phyloP scores from a whole-genome alignment of 2,329 filamentous ascomycete species.

The Neurospora sp. region DNA sequence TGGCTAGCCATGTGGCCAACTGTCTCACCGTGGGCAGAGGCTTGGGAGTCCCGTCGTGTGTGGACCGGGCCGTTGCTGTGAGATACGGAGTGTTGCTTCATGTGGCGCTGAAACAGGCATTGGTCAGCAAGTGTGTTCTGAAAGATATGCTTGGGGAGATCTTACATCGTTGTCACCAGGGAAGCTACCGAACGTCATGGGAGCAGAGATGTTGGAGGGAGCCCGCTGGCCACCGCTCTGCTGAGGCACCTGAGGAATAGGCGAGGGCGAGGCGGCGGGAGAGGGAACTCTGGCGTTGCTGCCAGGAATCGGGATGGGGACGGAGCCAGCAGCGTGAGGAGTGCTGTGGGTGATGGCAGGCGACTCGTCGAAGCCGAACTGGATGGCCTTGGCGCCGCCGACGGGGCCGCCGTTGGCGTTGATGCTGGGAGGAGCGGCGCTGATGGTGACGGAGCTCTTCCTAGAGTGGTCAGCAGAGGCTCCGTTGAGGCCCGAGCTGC shows the following conservation, averaged over 20 bases:
- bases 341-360: slow-evolving; percentile 57
- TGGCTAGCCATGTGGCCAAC: slow-evolving; percentile 51
- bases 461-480: slow-evolving; percentile 61
- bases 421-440: slow-evolving; percentile 65
- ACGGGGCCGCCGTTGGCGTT: slow-evolving; percentile 63
- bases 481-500: slow-evolving; percentile 60
- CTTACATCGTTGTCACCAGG: slow-evolving; percentile 73
- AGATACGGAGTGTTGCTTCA: slow-evolving; percentile 55
- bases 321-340: slow-evolving; percentile 46
- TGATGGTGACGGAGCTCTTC: slow-evolving; percentile 89
- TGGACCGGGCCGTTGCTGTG: slow-evolving; percentile 56
- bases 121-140: slow-evolving; percentile 13
- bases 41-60: slow-evolving; percentile 76
- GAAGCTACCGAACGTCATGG: slow-evolving; percentile 76
- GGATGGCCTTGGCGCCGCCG: slow-evolving; percentile 57
- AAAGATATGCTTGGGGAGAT: slow-evolving; percentile 20
- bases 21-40: slow-evolving; percentile 69
- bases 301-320: slow-evolving; percentile 54
- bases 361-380: slow-evolving; percentile 74
- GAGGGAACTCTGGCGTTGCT: slow-evolving; percentile 64
- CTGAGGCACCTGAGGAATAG: slow-evolving; percentile 84
- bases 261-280: slow-evolving; percentile 80
- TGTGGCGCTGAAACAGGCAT: slow-evolving; percentile 46
- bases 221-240: slow-evolving; percentile 81
- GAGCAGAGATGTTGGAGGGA: slow-evolving; percentile 60